phyloP scores from a whole-genome alignment of 208 protist species.

The Trypanosoma vivax region DNA sequence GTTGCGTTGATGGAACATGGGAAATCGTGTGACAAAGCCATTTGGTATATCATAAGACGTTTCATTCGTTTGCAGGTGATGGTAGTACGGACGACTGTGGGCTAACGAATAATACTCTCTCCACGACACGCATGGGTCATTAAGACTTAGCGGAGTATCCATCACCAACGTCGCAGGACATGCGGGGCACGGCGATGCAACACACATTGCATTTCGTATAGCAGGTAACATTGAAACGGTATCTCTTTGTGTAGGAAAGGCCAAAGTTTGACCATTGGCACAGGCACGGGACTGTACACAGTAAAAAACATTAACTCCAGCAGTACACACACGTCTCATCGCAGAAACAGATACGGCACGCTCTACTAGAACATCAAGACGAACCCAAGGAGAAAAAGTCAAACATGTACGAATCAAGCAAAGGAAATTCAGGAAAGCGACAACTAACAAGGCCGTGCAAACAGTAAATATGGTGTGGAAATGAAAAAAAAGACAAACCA shows the following conservation, averaged over 20 bases:
- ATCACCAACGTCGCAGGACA: slow-evolving; percentile 41
- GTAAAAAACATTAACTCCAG: too few relatives aligned
- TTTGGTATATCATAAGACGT: slow-evolving; percentile 59
- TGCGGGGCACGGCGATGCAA: slow-evolving; percentile 29
- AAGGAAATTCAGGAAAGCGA: neutral
- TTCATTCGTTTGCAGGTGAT: slow-evolving; percentile 56
- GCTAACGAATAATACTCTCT: slow-evolving; percentile 70
- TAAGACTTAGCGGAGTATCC: slow-evolving; percentile 27
- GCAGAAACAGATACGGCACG: too few relatives aligned
- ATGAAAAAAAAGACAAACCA: neutral
- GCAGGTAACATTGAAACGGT: slow-evolving; percentile 48
- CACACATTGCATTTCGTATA: slow-evolving; percentile 38
- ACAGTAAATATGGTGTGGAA: neutral
- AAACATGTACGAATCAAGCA: neutral
- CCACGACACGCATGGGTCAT: slow-evolving; percentile 59
- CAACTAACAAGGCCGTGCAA: neutral
- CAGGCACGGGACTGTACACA: too few relatives aligned
- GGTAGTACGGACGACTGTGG: slow-evolving; percentile 61
- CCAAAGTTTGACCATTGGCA: too few relatives aligned
- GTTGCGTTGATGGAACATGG: slow-evolving; percentile 33
- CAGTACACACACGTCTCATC: too few relatives aligned
- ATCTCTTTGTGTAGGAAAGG: too few relatives aligned
- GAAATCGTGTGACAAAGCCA: slow-evolving; percentile 75
- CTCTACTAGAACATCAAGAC: too few relatives aligned
- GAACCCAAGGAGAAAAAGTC: neutral